A percentile compares a stretch with the other conserved stretches of the same genome.
Evolutionary conservation across 2,329 filamentous ascomycete genomes (phyloP).

Genomic region (Leptosphaerulina australis): DNA sequence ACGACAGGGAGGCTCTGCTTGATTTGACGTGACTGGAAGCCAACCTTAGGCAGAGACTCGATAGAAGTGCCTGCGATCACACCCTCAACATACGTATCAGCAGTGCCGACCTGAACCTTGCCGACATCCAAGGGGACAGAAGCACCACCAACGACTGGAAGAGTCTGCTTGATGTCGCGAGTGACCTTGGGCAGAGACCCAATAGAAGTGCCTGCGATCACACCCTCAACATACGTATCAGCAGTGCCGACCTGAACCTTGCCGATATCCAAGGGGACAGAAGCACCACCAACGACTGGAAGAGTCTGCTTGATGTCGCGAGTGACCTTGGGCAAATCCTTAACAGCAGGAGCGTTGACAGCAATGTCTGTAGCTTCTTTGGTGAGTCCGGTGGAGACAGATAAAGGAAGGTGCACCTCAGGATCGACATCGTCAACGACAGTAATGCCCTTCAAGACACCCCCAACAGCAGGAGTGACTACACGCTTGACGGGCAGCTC

Average conservation of each 20-base stretch:
- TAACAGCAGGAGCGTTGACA: background rate
- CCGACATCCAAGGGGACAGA: conserved; percentile 4
- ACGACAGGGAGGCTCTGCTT: conserved; percentile 8
- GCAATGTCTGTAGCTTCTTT: background rate
- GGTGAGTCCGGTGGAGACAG: background rate
- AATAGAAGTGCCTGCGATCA: background rate
- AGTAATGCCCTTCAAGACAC: background rate
- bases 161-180: conserved; percentile 7
- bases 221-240: background rate
- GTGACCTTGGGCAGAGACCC: background rate
- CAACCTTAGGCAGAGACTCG: background rate
- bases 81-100: conserved; percentile 2
- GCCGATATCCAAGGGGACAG: conserved; percentile 2
- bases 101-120: conserved; percentile 1
- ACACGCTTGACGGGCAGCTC: background rate
- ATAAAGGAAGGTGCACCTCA: background rate
- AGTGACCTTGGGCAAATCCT: background rate
- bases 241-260: conserved; percentile 5
- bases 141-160: background rate
- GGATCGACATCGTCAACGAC: background rate
- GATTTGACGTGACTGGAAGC: background rate
- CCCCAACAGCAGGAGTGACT: background rate
- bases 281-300: conserved; percentile 2
- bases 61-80: conserved; percentile 4
- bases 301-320: conserved; percentile 9